phyloP scores from a whole-genome alignment of 2,329 filamentous ascomycete genomes.

The Sporothrix luriei region DNA sequence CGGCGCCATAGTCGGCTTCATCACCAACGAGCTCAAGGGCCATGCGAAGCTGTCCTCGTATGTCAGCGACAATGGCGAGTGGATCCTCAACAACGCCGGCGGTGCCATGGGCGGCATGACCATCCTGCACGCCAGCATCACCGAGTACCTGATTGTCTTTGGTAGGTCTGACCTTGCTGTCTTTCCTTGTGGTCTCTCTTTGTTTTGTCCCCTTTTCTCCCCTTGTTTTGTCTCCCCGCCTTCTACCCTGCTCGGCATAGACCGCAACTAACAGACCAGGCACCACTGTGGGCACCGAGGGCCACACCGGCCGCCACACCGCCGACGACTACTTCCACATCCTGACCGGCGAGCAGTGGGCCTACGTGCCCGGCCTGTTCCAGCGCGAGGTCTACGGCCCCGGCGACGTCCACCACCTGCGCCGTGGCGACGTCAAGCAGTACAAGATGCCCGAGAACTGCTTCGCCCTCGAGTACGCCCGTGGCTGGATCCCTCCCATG shows the following conservation, averaged over 20 bases:
- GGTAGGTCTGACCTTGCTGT: slow-evolving; percentile 47
- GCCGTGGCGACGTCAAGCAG: slow-evolving; percentile 73
- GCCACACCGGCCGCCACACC: slow-evolving; percentile 84
- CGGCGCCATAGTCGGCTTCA: slow-evolving; percentile 65
- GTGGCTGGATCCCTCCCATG: slow-evolving; percentile 93
- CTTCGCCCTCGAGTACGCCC: slow-evolving; percentile 81
- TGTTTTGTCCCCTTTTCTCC: too few species aligned
- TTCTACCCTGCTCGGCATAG: background rate
- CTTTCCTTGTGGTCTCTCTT: too few species aligned
- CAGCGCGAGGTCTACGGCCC: slow-evolving; percentile 69
- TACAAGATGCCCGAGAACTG: slow-evolving; percentile 76
- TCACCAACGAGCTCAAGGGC: slow-evolving; percentile 66
- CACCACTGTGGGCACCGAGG: slow-evolving; percentile 80
- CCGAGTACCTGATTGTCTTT: slow-evolving; percentile 89
- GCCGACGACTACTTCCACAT: slow-evolving; percentile 96
- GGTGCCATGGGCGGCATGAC: slow-evolving; percentile 93
- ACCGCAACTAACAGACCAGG: slow-evolving; percentile 44
- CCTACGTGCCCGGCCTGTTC: slow-evolving; percentile 70
- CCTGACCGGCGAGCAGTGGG: slow-evolving; percentile 73
- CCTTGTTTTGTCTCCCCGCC: background rate
- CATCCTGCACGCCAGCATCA: slow-evolving; percentile 82
- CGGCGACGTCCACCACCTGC: slow-evolving; percentile 72
- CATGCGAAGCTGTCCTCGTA: slow-evolving; percentile 55
- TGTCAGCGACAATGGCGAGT: slow-evolving; percentile 74
- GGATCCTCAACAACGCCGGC: slow-evolving; percentile 90